Percentiles rank a stretch among this genome's conserved stretches.
Evolutionary conservation across 371 early-diverging fungal genomes (phyloP).

Genomic region (Capillidium rhysosporum): DNA sequence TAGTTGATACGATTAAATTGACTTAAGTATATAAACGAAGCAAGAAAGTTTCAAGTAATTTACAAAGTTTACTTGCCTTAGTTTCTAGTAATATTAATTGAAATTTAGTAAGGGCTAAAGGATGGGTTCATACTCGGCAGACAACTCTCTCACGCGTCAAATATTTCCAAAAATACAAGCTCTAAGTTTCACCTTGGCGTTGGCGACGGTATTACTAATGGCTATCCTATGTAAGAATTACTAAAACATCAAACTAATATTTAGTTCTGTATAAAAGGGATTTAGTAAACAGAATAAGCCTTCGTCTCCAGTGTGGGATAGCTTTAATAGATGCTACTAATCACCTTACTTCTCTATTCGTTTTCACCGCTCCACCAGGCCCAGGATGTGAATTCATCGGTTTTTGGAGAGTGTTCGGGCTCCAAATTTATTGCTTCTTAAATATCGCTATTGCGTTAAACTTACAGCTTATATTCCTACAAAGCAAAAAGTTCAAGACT

Average conservation of each 20-base stretch:
- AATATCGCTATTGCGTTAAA: constrained; percentile 2
- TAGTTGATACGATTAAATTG: too few relatives aligned
- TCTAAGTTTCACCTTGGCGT: too few relatives aligned
- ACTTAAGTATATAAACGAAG: too few relatives aligned
- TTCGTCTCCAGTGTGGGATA: neutral
- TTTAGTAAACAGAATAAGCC: neutral
- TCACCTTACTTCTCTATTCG: neutral
- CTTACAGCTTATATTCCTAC: neutral
- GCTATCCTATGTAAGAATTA: too few relatives aligned
- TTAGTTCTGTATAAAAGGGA: neutral
- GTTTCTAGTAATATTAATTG: too few relatives aligned
- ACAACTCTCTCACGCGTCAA: too few relatives aligned
- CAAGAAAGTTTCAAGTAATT: too few relatives aligned
- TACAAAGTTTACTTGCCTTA: too few relatives aligned
- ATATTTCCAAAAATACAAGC: too few relatives aligned
- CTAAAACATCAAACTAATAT: neutral
- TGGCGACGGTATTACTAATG: too few relatives aligned
- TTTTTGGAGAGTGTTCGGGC: neutral
- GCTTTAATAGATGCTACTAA: neutral
- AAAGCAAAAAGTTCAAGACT: neutral
- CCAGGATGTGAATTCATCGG: neutral
- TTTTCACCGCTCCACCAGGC: neutral
- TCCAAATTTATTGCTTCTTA: neutral
- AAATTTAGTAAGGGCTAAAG: too few relatives aligned
- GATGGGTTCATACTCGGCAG: too few relatives aligned